These are phyloP conservation scores for Colletotrichum sp. DNA, from an alignment of 2,329 filamentous ascomycete genomes.

Conservation along the genomic window DNA sequence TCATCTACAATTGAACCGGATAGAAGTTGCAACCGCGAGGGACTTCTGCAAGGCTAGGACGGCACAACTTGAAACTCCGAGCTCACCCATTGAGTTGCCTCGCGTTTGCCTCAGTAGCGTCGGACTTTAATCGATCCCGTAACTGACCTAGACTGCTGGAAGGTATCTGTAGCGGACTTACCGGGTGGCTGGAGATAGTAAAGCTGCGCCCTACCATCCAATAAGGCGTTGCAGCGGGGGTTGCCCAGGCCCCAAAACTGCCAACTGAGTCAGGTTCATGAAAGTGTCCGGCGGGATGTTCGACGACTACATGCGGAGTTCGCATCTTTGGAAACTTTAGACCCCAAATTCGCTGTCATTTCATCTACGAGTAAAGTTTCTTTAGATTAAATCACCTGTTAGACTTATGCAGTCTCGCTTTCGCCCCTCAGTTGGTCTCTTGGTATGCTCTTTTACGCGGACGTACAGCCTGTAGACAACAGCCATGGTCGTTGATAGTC, in stretches of 20 bases:
- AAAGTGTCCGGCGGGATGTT: neutral
- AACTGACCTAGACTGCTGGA: neutral
- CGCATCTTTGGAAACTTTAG: neutral
- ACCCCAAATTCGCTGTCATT: neutral
- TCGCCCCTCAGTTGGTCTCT: neutral
- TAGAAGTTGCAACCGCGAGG: neutral
- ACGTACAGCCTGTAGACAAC: neutral
- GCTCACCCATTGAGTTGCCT: neutral
- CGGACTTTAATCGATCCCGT: neutral
- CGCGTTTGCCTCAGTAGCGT: neutral
- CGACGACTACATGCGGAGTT: neutral
- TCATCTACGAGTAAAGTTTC: neutral
- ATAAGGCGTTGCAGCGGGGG: neutral
- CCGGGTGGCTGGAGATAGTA: neutral
- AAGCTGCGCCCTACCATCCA: neutral
- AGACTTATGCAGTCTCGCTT: neutral
- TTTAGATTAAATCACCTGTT: neutral
- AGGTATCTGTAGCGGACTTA: neutral
- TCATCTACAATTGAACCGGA: neutral
- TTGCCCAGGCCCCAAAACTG: neutral
- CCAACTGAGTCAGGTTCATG: neutral
- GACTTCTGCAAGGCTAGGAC: neutral
- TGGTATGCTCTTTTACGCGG: neutral
- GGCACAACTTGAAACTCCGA: neutral
- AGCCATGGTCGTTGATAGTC: neutral